These are phyloP conservation scores for Cicer yamashitae DNA, from an alignment of 306 rosid species.

Conservation along the genomic window DNA sequence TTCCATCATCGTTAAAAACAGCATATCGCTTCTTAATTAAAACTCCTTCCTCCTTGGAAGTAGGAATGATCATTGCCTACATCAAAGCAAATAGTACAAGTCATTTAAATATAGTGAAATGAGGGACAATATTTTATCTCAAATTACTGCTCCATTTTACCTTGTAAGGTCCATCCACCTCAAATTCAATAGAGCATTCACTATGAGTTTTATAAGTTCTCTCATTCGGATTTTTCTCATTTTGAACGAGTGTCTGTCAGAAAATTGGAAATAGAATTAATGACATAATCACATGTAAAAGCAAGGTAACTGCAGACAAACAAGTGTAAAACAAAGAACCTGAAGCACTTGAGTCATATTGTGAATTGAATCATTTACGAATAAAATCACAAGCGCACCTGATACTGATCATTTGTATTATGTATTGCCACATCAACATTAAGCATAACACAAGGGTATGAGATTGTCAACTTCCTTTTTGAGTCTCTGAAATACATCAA, in stretches of 20 bases:
- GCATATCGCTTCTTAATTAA: slow-evolving; percentile 97
- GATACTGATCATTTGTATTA: slow-evolving; percentile 98
- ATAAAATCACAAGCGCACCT: slow-evolving; percentile 64
- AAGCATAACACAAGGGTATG: slow-evolving; percentile 99
- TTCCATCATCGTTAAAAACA: slow-evolving; percentile 96
- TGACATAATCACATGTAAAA: slow-evolving; percentile 28
- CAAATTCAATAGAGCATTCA: slow-evolving; percentile 98
- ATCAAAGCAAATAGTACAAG: slow-evolving; percentile 34
- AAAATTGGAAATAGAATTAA: slow-evolving; percentile 46
- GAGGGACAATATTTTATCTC: slow-evolving; percentile 15
- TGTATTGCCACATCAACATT: slow-evolving; percentile 96
- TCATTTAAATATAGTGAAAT: slow-evolving; percentile 40
- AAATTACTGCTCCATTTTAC: slow-evolving; percentile 48
- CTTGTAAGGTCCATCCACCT: slow-evolving; percentile 99
- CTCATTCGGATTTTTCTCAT: slow-evolving; percentile 55
- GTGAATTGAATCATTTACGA: slow-evolving; percentile 36
- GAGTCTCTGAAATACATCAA: slow-evolving; percentile 66
- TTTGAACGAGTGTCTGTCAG: slow-evolving; percentile 64
- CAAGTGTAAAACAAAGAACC: slow-evolving; percentile 26
- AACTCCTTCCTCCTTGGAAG: slow-evolving; percentile 98
- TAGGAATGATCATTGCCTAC: slow-evolving; percentile 98
- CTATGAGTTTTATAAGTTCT: slow-evolving; percentile 83
- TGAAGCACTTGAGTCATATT: slow-evolving; percentile 30
- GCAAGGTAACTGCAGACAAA: slow-evolving; percentile 28
- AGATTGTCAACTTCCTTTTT: slow-evolving; percentile 88